phyloP scores from a whole-genome alignment of 306 rosid species.

The Echinosophora koreensis region DNA sequence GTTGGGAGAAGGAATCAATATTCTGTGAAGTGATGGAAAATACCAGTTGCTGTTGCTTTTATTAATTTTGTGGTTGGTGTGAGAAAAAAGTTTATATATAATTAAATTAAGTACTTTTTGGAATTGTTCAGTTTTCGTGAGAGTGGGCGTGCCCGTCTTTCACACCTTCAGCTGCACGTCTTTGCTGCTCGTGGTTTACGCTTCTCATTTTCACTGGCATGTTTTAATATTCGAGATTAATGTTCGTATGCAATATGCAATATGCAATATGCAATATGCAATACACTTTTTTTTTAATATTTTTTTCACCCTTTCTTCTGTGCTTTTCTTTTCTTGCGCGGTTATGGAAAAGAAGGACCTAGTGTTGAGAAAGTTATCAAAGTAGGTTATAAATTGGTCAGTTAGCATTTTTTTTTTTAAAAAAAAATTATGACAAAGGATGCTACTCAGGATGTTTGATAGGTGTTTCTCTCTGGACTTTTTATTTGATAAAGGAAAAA shows the following conservation, averaged over 20 bases:
- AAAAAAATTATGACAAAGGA: too few species aligned
- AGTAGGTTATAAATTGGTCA: too few species aligned
- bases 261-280: too few species aligned
- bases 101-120: neutral
- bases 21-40: slow-evolving; percentile 44
- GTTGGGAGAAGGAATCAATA: slow-evolving; percentile 41
- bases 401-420: too few species aligned
- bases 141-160: slow-evolving; percentile 1
- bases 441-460: too few species aligned
- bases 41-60: neutral
- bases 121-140: slow-evolving; percentile 30
- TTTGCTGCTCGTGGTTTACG: neutral
- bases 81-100: neutral
- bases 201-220: neutral
- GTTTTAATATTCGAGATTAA: neutral
- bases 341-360: neutral
- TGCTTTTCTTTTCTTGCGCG: slow-evolving; percentile 3
- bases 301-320: neutral
- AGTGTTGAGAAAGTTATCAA: too few species aligned
- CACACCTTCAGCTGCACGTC: slow-evolving; percentile 12
- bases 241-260: slow-evolving; percentile 1
- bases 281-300: neutral
- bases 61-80: slow-evolving; percentile 29
- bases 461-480: too few species aligned
- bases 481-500: too few species aligned